phyloP scores from a whole-genome alignment of 176 grass and related monocot species.

The Secale cereale region DNA sequence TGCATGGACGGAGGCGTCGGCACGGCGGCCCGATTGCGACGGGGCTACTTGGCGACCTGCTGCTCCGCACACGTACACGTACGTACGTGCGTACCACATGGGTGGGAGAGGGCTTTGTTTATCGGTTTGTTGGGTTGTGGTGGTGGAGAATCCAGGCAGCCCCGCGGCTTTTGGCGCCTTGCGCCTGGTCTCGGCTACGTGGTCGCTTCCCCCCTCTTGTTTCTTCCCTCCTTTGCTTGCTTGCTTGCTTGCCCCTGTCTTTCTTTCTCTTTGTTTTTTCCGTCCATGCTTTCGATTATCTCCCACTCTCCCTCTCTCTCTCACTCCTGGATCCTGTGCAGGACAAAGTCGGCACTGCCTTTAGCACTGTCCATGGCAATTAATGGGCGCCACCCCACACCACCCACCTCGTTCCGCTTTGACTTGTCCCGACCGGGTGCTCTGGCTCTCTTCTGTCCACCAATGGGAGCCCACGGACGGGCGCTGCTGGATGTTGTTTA shows the following conservation, averaged over 20 bases:
- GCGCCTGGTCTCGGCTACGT: slow-evolving; percentile 36
- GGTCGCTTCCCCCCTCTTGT: slow-evolving; percentile 18
- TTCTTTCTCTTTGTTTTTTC: background rate
- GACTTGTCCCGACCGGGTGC: slow-evolving; percentile 17
- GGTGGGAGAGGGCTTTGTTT: background rate
- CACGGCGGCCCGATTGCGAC: background rate
- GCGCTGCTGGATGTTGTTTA: background rate
- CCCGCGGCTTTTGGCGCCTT: slow-evolving; percentile 33
- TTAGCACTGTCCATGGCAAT: slow-evolving; percentile 12
- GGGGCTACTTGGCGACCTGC: background rate
- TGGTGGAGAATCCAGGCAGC: slow-evolving; percentile 54
- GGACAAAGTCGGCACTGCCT: slow-evolving; percentile 31
- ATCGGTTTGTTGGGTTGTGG: slow-evolving; percentile 37
- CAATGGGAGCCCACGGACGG: slow-evolving; percentile 7
- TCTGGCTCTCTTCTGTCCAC: slow-evolving; percentile 24
- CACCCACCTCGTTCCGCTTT: slow-evolving; percentile 21
- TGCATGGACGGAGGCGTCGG: background rate
- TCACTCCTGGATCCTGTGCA: background rate
- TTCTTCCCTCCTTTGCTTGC: background rate
- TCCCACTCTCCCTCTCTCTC: background rate
- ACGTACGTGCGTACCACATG: background rate
- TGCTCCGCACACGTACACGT: background rate
- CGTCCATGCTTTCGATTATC: background rate
- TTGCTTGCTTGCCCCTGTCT: background rate
- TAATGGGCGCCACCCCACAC: slow-evolving; percentile 30